These are phyloP conservation scores for Aspergillus panamensis DNA, from an alignment of 495 filamentous ascomycete genomes.

Conservation along the genomic window DNA sequence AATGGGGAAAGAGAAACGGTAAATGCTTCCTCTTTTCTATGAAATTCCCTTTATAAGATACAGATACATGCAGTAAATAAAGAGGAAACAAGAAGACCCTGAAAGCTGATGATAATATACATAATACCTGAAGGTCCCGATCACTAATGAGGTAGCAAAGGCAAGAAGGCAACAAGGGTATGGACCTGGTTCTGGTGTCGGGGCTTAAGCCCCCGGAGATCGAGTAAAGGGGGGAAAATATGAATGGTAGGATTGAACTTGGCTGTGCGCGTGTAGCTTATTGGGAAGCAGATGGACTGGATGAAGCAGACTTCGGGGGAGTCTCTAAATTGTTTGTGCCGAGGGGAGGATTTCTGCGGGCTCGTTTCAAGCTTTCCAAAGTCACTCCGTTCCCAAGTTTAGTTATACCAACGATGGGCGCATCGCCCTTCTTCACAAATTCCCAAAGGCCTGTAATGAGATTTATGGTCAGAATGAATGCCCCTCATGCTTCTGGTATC, in stretches of 20 bases:
- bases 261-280: conserved; percentile 25
- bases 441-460: conserved; percentile 74
- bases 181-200: conserved; percentile 55
- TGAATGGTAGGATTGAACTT: conserved; percentile 16
- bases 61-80: conserved; percentile 14
- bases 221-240: conserved; percentile 11
- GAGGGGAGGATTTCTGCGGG: conserved; percentile 62
- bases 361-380: conserved; percentile 70
- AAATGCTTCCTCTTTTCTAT: conserved; percentile 18
- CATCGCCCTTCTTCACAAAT: conserved; percentile 89
- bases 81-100: conserved; percentile 24
- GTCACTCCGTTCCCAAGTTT: conserved; percentile 81
- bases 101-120: conserved; percentile 46
- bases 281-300: conserved; percentile 40
- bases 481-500: background rate
- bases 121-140: conserved; percentile 37
- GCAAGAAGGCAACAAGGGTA: conserved; percentile 57
- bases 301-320: conserved; percentile 38
- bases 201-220: conserved; percentile 39
- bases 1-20: conserved; percentile 36
- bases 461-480: conserved; percentile 21
- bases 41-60: background rate
- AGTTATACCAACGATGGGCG: conserved; percentile 88
- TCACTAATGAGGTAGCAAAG: conserved; percentile 38
- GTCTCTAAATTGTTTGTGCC: conserved; percentile 32